phyloP scores from a whole-genome alignment of 2,329 filamentous ascomycete species.

The Lecanicillium sp. region DNA sequence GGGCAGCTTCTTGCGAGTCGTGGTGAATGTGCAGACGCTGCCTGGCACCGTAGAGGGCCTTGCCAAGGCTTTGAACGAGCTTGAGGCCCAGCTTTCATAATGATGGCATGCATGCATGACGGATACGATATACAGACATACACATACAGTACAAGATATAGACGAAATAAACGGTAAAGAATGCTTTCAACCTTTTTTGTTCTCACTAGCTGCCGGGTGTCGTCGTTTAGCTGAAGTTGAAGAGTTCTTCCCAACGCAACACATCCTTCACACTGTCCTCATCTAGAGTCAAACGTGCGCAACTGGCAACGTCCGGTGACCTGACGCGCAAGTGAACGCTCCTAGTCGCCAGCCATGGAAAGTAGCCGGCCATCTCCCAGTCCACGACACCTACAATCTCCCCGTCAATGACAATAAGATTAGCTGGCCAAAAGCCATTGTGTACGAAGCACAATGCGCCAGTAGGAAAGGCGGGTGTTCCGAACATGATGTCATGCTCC shows the following conservation, averaged over 20 bases:
- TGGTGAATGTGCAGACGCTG: constrained; percentile 50
- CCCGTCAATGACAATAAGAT: constrained; percentile 21
- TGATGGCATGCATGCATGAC: too few species aligned
- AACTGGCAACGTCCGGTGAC: too few species aligned
- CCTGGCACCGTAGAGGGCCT: constrained; percentile 44
- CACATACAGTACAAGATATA: not conserved
- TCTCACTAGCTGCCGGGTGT: too few species aligned
- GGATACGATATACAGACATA: not conserved
- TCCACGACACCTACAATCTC: constrained; percentile 20
- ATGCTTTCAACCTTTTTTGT: too few species aligned
- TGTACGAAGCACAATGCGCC: not conserved
- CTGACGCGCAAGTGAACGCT: not conserved
- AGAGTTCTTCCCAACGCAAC: too few species aligned
- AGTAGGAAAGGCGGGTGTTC: not conserved
- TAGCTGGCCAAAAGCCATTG: constrained; percentile 9
- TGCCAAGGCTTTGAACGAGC: constrained; percentile 43
- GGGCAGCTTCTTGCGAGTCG: constrained; percentile 52
- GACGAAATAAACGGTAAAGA: too few species aligned
- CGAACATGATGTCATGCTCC: not conserved
- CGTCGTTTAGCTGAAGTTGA: too few species aligned
- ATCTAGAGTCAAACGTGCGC: too few species aligned
- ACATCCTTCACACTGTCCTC: too few species aligned
- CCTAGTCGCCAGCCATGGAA: not conserved
- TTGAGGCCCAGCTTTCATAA: constrained; percentile 20
- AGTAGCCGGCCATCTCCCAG: constrained; percentile 16